A percentile compares a stretch with the other conserved stretches of the same genome.
phyloP scores from a whole-genome alignment of 106 monocot genomes.

The Amphibolis antarctica region DNA sequence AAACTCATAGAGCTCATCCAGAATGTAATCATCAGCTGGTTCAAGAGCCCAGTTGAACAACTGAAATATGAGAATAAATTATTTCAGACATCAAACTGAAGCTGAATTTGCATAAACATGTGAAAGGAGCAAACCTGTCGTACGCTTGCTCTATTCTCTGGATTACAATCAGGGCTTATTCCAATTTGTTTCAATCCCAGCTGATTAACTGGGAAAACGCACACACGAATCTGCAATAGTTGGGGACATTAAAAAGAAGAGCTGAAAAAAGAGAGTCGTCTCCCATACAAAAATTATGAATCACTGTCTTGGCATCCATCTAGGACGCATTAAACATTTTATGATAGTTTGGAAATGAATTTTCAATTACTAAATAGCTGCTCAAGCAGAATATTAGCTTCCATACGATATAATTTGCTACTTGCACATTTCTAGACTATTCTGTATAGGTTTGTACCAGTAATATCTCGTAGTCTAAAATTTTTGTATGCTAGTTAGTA shows the following conservation, averaged over 20 bases:
- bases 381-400: no score
- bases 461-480: no score
- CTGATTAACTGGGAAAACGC: conserved; percentile 59
- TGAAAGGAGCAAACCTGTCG: conserved; percentile 43
- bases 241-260: background rate
- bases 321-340: no score
- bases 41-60: conserved; percentile 92
- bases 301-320: no score
- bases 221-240: conserved; percentile 50
- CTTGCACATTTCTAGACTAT: no score
- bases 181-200: conserved; percentile 65
- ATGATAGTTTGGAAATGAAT: no score
- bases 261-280: no score
- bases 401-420: no score
- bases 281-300: no score
- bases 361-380: no score
- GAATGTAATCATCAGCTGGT: conserved; percentile 81
- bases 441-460: no score
- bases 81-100: background rate
- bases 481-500: no score
- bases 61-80: conserved; percentile 25
- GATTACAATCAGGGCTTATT: conserved; percentile 90
- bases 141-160: conserved; percentile 56
- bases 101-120: background rate
- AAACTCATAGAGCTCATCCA: conserved; percentile 68